Base-by-base conservation (phyloP, 352 stramenopile species). In the Globisporangium lucens region DNA sequence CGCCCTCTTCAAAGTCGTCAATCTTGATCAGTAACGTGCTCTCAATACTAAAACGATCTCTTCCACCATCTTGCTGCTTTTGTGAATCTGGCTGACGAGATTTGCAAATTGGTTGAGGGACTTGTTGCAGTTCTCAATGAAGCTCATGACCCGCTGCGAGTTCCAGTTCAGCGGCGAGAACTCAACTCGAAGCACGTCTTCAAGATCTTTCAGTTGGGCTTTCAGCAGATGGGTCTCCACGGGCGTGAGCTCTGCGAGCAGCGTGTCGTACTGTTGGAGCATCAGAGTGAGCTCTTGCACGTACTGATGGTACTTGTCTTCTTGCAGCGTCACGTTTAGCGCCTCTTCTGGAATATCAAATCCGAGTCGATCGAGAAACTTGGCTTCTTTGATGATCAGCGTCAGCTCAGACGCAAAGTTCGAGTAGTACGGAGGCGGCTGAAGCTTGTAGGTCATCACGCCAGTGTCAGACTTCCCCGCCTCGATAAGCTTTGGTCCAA, bases 101-200 rank as follows among this genome's bases (percentile, higher is more conserved):
- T 96, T 97, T 1, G 84, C 82, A 70, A 99, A 99, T 68, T 98
- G 90, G 61, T 97, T 97, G 3, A 99, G 72, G 0, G 94, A 87
- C 65, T 97, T 97, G 66, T 95, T 94, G 70, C 89, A 96, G 56
- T 91, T 87, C 53, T 98, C 94, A 47, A 98, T 98, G 71, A 98
- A 98, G 43, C 85, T 93, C 24, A 95, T 67, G n/a, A 99, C 96
- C 33, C 96, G 94, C 74, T 98, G 95, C 3, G 94, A 98, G 65
- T 98, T 99, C 96, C 96, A 99, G 72, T 99, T 99, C 9, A 99
- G 76, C 35, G 96, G 94, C 4, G 93, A 96, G 68, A 98, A 98
- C 0, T 96, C 96, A 2, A 93, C 83, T 7, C 85, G 87, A 0
- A 98, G 65, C 1, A 91, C 88, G 49, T 95, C 85, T 43, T 97